Base-by-base conservation (phyloP, 208 protist species). In the Trypanosoma lewisi region DNA sequence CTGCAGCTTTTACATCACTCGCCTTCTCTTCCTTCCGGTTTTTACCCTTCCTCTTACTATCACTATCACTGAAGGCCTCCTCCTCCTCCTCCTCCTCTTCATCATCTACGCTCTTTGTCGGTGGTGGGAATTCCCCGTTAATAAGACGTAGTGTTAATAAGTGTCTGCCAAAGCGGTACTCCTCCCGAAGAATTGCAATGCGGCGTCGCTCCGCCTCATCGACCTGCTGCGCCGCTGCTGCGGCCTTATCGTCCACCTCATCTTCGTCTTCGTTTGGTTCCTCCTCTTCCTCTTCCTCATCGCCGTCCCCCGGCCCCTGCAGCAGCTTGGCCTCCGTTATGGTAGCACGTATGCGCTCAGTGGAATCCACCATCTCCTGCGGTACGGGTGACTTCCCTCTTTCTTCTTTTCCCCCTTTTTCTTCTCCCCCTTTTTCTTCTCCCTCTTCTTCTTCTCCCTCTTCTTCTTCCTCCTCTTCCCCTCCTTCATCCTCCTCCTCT, bases 141-240 rank as follows among this genome's bases (percentile, higher is more conserved):
- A 76, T 28, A 27, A 83, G 60, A 63, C 67, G 80, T 44, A 90
- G 58, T 6, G 62, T 70, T 37, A 94, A 45, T 21, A 82, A 67
- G 50, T 81, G 67, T 27, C 77, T 68, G 16, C 70, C 75, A 8
- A 92, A 75, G n/a, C 75, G 67, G 60, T 92, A 92, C 67, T 80
- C 79, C 21, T 75, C 78, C 4, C 88, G 80, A 9, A 91, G 73
- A 16, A 60, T 77, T 12, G 60, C 63, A 33, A 94, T 81, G 49
- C 77, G 78, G 6, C 80, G 63, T 28, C 66, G 71, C 70, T 94
- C 88, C 33, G 47, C 80, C 78, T 39, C 74, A 70, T 42, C 61
- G 74, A 48, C 66, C 61, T 30, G 67, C 73, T 33, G 76, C 67
- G 33, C 60, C 59, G 21, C 66, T 66, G 12, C 73, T 63, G 44